Percentiles rank a stretch among this genome's conserved stretches.
These are phyloP conservation scores for Chalaropsis thielavioides DNA, from an alignment of 2,329 filamentous ascomycete species.

Conservation along the genomic window DNA sequence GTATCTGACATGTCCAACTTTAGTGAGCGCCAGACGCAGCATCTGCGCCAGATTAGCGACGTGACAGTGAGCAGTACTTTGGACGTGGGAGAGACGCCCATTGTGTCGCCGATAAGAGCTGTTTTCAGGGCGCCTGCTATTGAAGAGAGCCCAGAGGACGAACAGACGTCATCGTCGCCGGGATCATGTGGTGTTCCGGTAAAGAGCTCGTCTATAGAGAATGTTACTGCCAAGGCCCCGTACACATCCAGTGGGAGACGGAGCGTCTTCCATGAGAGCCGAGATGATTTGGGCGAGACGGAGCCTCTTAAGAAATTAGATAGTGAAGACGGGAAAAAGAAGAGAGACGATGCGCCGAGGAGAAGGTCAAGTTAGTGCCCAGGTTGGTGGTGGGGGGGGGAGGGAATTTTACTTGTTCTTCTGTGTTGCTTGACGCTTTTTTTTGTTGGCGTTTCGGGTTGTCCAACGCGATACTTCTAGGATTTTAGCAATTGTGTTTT, in stretches of 20 bases:
- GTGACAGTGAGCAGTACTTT: slow-evolving; percentile 27
- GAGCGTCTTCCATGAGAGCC: slow-evolving; percentile 26
- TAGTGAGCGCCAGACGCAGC: slow-evolving; percentile 28
- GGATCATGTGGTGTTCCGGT: neutral
- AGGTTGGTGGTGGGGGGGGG: neutral
- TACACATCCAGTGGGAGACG: slow-evolving; percentile 20
- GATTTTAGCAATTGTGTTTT: neutral
- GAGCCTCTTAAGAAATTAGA: neutral
- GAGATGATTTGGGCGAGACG: slow-evolving; percentile 24
- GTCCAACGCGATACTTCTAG: no score
- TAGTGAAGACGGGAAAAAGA: neutral
- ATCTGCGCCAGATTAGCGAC: slow-evolving; percentile 31
- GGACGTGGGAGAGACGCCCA: neutral
- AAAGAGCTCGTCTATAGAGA: neutral
- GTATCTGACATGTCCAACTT: slow-evolving; percentile 30
- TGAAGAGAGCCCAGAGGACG: slow-evolving; percentile 2
- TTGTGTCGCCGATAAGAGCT: neutral
- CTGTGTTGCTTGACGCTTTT: neutral
- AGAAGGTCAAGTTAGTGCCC: neutral
- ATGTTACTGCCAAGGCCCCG: neutral
- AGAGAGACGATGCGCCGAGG: neutral
- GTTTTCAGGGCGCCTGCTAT: neutral
- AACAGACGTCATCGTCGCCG: neutral
- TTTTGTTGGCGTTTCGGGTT: neutral
- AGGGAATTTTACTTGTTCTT: neutral